Conservation (phyloP, 2,329 filamentous ascomycete genomes). For the Cercospora canescens region DNA sequence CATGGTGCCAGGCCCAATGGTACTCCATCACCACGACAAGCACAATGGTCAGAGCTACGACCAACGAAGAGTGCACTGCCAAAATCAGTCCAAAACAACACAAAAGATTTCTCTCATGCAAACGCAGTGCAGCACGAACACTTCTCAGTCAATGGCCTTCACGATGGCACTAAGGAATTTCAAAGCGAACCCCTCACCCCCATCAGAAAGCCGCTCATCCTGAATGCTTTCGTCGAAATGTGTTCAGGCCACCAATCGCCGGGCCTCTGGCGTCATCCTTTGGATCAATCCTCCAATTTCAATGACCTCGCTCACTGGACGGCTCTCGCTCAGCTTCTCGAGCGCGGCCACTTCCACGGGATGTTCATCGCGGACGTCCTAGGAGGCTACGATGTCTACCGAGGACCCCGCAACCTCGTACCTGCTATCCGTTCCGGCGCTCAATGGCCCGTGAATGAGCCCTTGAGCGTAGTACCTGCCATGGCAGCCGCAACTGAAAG, state of each 20-base stretch:
- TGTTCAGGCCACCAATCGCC: conserved; percentile 55
- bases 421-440: conserved; percentile 63
- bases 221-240: conserved; percentile 44
- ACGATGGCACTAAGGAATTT: not conserved
- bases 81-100: not conserved
- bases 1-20: not conserved
- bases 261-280: conserved; percentile 64
- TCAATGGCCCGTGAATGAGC: conserved; percentile 73
- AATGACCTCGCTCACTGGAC: conserved; percentile 63
- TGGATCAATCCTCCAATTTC: conserved; percentile 63
- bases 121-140: not conserved
- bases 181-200: not conserved
- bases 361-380: conserved; percentile 69
- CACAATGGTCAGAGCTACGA: conserved; percentile 6
- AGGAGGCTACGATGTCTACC: conserved; percentile 69
- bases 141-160: not conserved
- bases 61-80: not conserved
- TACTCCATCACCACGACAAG: not conserved
- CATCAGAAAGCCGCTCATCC: conserved; percentile 40
- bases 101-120: not conserved
- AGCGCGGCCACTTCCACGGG: conserved; percentile 63
- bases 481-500: conserved; percentile 68
- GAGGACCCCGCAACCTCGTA: conserved; percentile 59
- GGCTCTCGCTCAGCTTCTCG: conserved; percentile 59
- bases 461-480: conserved; percentile 61